A percentile compares a stretch with the other conserved stretches of the same genome.
Conservation (phyloP, 805 yeast species). For the Komagataella kurtzmanii region DNA sequence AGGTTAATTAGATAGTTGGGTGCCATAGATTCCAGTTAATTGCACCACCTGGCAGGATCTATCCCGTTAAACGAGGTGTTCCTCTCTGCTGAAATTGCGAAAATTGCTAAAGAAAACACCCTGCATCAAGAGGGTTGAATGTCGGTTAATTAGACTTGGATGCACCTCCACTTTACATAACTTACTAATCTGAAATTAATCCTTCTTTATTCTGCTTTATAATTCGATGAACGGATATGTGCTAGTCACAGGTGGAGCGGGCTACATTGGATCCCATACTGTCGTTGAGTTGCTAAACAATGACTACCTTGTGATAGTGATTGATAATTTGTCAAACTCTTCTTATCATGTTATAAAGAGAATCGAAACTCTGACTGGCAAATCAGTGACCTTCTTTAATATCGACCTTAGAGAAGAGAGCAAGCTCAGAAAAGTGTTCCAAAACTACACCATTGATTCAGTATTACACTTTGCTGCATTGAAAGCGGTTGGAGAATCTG, state of each 20-base stretch:
- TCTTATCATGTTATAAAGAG: conserved; percentile 53
- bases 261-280: conserved; percentile 78
- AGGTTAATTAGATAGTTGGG: too few relatives aligned
- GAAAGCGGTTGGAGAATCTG: conserved; percentile 74
- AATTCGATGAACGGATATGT: conserved; percentile 13
- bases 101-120: not conserved
- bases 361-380: conserved; percentile 38
- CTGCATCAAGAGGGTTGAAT: not conserved
- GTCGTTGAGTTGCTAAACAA: conserved; percentile 46
- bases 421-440: conserved; percentile 32
- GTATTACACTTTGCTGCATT: conserved; percentile 75
- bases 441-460: conserved; percentile 32
- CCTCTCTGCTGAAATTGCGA: not conserved
- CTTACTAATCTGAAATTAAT: not conserved
- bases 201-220: not conserved
- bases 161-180: not conserved
- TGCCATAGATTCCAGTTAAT: too few relatives aligned
- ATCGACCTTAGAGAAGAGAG: conserved; percentile 45
- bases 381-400: conserved; percentile 38
- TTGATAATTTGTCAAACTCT: conserved; percentile 59
- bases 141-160: not conserved
- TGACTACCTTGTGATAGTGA: conserved; percentile 59
- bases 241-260: conserved; percentile 78
- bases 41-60: not conserved
- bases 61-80: not conserved